These are phyloP conservation scores for Syzygium malaccense DNA, from an alignment of 441 rosid genomes.

Conservation along the genomic window DNA sequence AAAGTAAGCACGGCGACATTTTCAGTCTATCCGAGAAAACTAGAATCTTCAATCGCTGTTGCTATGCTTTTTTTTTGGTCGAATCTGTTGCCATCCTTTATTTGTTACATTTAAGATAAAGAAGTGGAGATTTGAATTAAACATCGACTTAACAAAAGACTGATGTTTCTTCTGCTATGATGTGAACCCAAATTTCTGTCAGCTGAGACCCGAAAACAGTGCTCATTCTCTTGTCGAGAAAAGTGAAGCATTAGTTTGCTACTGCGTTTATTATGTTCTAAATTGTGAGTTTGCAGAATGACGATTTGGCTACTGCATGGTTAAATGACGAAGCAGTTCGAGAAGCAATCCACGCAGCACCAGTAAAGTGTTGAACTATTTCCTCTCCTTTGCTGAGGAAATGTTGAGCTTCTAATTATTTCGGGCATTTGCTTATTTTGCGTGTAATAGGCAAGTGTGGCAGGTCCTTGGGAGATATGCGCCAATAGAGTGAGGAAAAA, in stretches of 20 bases:
- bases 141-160: background rate
- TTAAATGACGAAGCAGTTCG: background rate
- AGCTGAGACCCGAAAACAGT: background rate
- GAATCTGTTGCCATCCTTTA: background rate
- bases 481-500: background rate
- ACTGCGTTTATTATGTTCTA: background rate
- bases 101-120: background rate
- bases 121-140: background rate
- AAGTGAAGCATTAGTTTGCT: background rate
- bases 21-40: background rate
- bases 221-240: background rate
- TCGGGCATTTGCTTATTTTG: background rate
- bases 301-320: background rate
- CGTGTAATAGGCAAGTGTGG: background rate
- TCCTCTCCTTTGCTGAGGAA: background rate
- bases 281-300: background rate
- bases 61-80: background rate
- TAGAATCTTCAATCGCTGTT: background rate
- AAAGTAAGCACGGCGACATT: background rate
- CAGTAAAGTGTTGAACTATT: background rate
- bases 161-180: background rate
- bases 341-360: background rate
- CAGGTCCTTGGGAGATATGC: background rate
- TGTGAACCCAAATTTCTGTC: background rate
- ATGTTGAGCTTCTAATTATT: background rate